Evolutionary conservation across 495 filamentous ascomycete species (phyloP), one percentile per base, ranked within the genome.

Genomic region (Schizothecium vesticola): DNA sequence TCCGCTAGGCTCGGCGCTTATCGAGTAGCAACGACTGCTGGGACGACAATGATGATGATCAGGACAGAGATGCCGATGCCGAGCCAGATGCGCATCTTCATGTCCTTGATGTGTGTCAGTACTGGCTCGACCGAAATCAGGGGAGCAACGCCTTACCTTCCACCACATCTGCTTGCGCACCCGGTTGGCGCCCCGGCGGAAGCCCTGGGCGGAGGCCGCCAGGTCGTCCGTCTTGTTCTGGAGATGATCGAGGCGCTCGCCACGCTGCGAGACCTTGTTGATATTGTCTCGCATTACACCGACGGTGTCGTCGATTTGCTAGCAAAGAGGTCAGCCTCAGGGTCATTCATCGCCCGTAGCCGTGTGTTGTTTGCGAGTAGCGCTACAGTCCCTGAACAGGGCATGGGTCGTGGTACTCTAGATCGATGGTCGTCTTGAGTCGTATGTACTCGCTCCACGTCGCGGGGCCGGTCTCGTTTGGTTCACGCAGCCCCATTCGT

Each of bases 71-170:
- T 90, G 68, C 92, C 94, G 66, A 89, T 84, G 68, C 93, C 90
- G 74, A 99, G 83, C 79, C 93, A 98, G 82, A 97, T 95, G 75
- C 94, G 89, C 95, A 98, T 99, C 86, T 97, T 97, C 93, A 98
- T 97, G 79, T 99, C 94, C 87, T 78, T 58, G 22, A 33, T 3
- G 26, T 21, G 3, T 56, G 67, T 94, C 91, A 93, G 59, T 29
- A 58, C 59, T 28, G 25, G 36, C 16, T 36, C n/a, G 10, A 25
- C 24, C 23, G 23, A 56, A 22, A 43, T 1, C 22, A 67, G 0
- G 29, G 2, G 19, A 9, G 6, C 26, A 22, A 19, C 2, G 36
- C 63, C 74, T 65, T 70, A 78, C 79, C 74, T 86, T 86, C 83
- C 83, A 86, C 84, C 84, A 86, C 83, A 97, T 96, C 77, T 93